phyloP scores from a whole-genome alignment of 495 filamentous ascomycete genomes.

The Neurospora cerealis region DNA sequence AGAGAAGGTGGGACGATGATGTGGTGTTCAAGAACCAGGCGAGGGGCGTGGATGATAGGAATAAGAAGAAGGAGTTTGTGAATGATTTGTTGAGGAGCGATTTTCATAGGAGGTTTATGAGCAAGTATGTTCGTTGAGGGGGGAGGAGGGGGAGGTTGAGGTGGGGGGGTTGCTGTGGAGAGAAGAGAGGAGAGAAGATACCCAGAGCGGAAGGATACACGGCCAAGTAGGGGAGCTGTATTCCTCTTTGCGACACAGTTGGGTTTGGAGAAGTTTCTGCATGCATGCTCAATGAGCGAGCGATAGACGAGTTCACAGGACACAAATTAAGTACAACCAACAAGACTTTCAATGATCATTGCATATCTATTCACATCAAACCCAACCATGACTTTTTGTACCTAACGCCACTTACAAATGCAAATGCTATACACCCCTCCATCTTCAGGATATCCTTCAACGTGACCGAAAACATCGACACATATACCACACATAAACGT shows the following conservation, averaged over 20 bases:
- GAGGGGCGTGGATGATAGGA: constrained; percentile 82
- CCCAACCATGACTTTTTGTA: neutral
- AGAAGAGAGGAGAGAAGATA: neutral
- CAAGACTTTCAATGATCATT: neutral
- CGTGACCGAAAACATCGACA: neutral
- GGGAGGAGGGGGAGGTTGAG: neutral
- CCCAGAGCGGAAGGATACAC: neutral
- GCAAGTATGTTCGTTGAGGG: constrained; percentile 43
- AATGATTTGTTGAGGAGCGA: constrained; percentile 93
- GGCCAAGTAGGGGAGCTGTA: neutral
- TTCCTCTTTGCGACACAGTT: neutral
- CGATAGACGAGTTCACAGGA: neutral
- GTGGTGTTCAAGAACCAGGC: constrained; percentile 99
- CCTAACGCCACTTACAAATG: neutral
- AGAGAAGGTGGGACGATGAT: constrained; percentile 93
- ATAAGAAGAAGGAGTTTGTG: constrained; percentile 89
- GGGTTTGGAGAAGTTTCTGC: neutral
- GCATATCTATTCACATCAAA: neutral
- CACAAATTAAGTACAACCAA: neutral
- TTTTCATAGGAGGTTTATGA: constrained; percentile 98
- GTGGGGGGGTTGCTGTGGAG: neutral
- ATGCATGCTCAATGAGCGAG: neutral
- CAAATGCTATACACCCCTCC: neutral
- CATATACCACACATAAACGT: neutral
- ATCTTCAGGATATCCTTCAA: neutral